phyloP scores from a whole-genome alignment of 2,329 filamentous ascomycete genomes.

The Alternaria triticimaculans region DNA sequence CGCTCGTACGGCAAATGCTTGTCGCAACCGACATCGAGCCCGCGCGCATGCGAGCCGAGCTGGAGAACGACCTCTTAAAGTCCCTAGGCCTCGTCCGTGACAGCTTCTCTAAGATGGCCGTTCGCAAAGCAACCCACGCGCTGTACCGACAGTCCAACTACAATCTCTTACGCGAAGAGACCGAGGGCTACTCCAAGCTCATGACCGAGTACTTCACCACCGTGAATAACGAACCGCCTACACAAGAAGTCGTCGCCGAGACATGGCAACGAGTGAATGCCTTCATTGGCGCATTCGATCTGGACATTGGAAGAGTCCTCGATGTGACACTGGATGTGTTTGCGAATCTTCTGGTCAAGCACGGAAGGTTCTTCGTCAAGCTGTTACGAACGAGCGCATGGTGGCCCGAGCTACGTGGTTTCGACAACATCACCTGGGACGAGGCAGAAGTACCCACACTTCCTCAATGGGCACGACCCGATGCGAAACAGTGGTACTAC shows the following conservation, averaged over 20 bases:
- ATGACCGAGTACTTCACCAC: constrained; percentile 95
- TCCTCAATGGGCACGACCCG: constrained; percentile 85
- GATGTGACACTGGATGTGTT: constrained; percentile 96
- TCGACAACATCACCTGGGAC: constrained; percentile 56
- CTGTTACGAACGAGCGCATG: constrained; percentile 90
- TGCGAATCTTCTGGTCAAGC: constrained; percentile 89
- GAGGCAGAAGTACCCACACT: constrained; percentile 68
- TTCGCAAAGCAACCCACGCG: constrained; percentile 89
- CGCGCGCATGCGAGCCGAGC: constrained; percentile 75
- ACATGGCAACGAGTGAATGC: constrained; percentile 93
- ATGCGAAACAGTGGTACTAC: constrained; percentile 66
- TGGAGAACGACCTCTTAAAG: constrained; percentile 80
- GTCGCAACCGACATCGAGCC: constrained; percentile 75
- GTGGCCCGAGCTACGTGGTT: constrained; percentile 79
- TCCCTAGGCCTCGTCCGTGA: constrained; percentile 80
- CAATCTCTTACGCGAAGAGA: constrained; percentile 92
- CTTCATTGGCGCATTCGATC: constrained; percentile 93
- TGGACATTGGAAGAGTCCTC: constrained; percentile 92
- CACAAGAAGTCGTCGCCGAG: constrained; percentile 76
- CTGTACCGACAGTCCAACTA: constrained; percentile 97
- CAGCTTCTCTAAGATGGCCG: constrained; percentile 83
- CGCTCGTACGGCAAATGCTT: constrained; percentile 71
- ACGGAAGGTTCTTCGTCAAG: constrained; percentile 93
- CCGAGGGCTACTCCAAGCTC: constrained; percentile 95
- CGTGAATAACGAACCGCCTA: constrained; percentile 75